Conservation (phyloP, 2,329 filamentous ascomycete species). For the Nectriaceae sp. region DNA sequence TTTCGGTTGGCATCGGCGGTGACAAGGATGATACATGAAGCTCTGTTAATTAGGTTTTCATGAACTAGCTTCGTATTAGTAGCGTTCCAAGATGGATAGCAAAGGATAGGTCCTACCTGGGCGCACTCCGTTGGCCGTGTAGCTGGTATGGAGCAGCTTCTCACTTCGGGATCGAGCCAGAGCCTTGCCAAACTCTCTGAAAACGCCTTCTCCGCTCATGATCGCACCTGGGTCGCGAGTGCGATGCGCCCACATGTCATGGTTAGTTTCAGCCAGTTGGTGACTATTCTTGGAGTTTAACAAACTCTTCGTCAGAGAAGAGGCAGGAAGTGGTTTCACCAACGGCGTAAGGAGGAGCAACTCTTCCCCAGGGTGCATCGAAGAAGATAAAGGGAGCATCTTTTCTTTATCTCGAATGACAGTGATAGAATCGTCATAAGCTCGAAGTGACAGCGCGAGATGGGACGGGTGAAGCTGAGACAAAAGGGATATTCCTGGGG, state of each 20-base stretch:
- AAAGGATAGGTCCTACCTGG: slow-evolving; percentile 53
- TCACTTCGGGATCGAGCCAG: slow-evolving; percentile 85
- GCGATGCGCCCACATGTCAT: slow-evolving; percentile 61
- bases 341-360: slow-evolving; percentile 85
- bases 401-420: slow-evolving; percentile 89
- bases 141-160: slow-evolving; percentile 89
- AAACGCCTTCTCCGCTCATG: slow-evolving; percentile 92
- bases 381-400: slow-evolving; percentile 77
- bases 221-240: slow-evolving; percentile 60
- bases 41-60: slow-evolving; percentile 87
- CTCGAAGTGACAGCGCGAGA: slow-evolving; percentile 76
- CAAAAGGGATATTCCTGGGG: slow-evolving; percentile 74
- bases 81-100: too few relatives aligned
- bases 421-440: slow-evolving; percentile 91
- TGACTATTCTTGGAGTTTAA: slow-evolving; percentile 53
- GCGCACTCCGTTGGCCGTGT: slow-evolving; percentile 88
- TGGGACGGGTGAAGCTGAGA: slow-evolving; percentile 83
- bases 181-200: slow-evolving; percentile 83
- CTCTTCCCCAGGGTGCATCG: slow-evolving; percentile 83
- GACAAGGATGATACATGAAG: slow-evolving; percentile 84
- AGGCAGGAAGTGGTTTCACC: slow-evolving; percentile 90
- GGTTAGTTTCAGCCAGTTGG: slow-evolving; percentile 38
- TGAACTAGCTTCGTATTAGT: slow-evolving; percentile 57
- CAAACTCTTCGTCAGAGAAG: slow-evolving; percentile 74
- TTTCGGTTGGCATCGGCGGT: slow-evolving; percentile 95